Base-by-base conservation (phyloP, 352 stramenopile genomes). In the Pythium volutum region DNA sequence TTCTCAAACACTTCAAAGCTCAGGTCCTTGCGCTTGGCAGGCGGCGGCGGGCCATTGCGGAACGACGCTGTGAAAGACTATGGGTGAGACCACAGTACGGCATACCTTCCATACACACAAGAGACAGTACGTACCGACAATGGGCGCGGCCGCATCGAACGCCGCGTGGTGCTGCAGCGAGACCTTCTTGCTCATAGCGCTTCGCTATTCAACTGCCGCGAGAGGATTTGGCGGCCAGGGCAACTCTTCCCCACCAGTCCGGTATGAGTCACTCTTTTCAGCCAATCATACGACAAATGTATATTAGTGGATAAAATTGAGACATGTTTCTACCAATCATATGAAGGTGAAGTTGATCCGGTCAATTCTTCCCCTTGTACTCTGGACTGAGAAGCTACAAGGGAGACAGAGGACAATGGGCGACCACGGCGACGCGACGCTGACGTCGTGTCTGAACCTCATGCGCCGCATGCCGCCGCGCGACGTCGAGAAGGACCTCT, bases 381-480 rank as follows among this genome's bases (percentile, higher is more conserved):
- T 20, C 31, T 3, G 34, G 64, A 65, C 45, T n/a, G 58, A 43
- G 41, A 48, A 20, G 33, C 29, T 15, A 45, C 27, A 15, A 38
- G 18, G 31, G 8, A 20, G 10, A 53, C n/a, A n/a, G n/a, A n/a
- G 39, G 16, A 58, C 23, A n/a, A 70, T 62, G 41, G 63, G 55
- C 50, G 67, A 74, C 55, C 50, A 73, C 34, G 67, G 68, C 27
- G 75, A 79, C 53, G 66, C 56, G 55, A 68, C 53, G 58, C 81
- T 95, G 74, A 93, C 79, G 47, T 67, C 84, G 62, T 91, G 85
- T 70, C 74, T 97, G 33, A 96, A 96, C 66, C 75, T 97, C 39
- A 94, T 97, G 81, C 82, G 87, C 45, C 85, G 87, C 60, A 91
- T 97, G 84, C 88, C 88, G 18, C 88, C 89, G 22, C 81, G 79